Evolutionary conservation across 306 rosid genomes (phyloP), one percentile per base, ranked within the genome.

Genomic region (Gillenia trifoliata): DNA sequence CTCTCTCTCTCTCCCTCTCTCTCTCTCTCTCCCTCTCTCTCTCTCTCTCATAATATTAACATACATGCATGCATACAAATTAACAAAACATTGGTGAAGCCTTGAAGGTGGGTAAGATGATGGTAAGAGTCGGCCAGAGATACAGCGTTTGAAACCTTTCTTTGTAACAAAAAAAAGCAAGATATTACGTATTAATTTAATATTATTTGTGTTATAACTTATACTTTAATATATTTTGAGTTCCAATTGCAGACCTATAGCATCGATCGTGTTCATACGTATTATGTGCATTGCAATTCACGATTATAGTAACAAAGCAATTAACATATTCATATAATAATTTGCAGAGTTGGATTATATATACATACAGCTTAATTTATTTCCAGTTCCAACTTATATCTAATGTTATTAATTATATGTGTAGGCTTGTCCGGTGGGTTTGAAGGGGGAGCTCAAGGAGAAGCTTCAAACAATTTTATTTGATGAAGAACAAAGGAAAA

Each of bases 391-490:
- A 56, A 56, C 29, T 10, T 22, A 22, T 16, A 45, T 36, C 41
- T 38, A 17, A 45, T 45, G 20, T 16, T 47, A 47, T 15, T 47
- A 47, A 47, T 12, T 59, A 12, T 68, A 43, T 34, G 20, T 34
- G 36, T 79, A 88, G 92, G 78, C 82, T 70, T 92, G 75, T 77
- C 89, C 82, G 23, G 89, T 87, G 77, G 89, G 83, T 82, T 81
- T 84, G 76, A 87, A 85, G 25, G 75, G 78, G 23, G 89, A 86
- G 80, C 75, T 84, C 66, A 81, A 86, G 47, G 90, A 93, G 75
- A 83, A 86, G 79, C 91, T 91, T 81, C 88, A 92, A 73, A 83
- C 75, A 77, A 74, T 89, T 75, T 28, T 81, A 16, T 91, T 87
- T 83, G 89, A 90, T 78, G 97, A 90, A 78, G 93, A 88, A 59